phyloP scores from a whole-genome alignment of 306 rosid genomes.

The Clitoria ternatea region DNA sequence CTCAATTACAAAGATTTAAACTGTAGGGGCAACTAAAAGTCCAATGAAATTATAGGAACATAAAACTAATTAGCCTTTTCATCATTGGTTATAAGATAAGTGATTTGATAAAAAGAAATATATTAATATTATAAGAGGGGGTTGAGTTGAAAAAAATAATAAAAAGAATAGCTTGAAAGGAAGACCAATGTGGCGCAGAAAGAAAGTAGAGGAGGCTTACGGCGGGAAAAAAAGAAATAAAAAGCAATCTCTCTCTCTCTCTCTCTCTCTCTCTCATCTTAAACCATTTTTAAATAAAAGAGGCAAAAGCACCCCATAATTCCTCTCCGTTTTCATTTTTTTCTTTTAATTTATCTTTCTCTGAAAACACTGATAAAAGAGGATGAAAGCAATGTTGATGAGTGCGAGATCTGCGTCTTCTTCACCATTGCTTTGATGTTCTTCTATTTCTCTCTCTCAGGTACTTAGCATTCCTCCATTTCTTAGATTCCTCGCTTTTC shows the following conservation, averaged over 20 bases:
- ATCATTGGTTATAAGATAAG: no score
- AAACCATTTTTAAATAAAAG: no score
- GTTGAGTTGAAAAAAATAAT: not conserved
- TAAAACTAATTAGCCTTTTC: no score
- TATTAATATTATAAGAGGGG: no score
- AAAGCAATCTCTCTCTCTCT: conserved; percentile 29
- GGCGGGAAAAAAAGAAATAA: conserved; percentile 38
- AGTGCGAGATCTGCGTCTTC: conserved; percentile 25
- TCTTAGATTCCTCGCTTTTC: conserved; percentile 20
- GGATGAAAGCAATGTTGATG: not conserved
- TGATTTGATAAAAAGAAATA: no score
- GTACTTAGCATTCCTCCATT: conserved; percentile 20
- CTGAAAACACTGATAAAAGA: not conserved
- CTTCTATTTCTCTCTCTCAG: conserved; percentile 11
- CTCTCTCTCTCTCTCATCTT: no score
- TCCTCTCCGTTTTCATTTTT: not conserved
- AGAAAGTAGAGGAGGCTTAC: conserved; percentile 7
- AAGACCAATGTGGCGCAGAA: not conserved
- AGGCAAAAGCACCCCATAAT: not conserved
- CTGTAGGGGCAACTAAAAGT: no score
- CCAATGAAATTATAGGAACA: no score
- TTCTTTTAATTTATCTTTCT: not conserved
- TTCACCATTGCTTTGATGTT: conserved; percentile 19
- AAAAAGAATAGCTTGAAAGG: conserved; percentile 7
- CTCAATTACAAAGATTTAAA: no score